Conservation (phyloP, 169 alveolate species). For the Theileria luwenshuni region DNA sequence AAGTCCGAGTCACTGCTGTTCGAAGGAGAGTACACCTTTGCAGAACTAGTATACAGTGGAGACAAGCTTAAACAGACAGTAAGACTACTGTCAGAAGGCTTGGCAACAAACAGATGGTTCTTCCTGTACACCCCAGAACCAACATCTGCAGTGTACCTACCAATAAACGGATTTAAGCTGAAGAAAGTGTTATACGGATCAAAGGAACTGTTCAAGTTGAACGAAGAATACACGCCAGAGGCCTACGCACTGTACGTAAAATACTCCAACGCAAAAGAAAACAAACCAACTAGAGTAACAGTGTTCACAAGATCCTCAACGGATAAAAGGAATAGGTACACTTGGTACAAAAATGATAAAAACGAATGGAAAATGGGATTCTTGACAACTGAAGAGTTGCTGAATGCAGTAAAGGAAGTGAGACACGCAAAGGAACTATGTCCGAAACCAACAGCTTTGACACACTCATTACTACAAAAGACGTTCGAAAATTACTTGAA, state of each 20-base stretch:
- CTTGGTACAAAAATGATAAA: not conserved
- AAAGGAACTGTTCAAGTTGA: not conserved
- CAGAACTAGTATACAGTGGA: not conserved
- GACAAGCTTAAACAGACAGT: not conserved
- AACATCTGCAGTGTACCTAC: not conserved
- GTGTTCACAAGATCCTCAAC: not conserved
- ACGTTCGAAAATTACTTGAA: not conserved
- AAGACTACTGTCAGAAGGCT: not conserved
- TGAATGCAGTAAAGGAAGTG: not conserved
- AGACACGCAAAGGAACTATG: not conserved
- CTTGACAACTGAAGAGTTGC: not conserved
- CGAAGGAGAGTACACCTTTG: not conserved
- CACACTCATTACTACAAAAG: not conserved
- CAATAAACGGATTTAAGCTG: not conserved
- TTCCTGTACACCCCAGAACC: not conserved
- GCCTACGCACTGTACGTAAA: not conserved
- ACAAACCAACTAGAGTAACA: not conserved
- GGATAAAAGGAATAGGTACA: not conserved
- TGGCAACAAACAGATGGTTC: not conserved
- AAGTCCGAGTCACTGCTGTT: constrained; percentile 2
- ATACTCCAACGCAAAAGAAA: not conserved
- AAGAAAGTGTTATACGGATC: constrained; percentile 1
- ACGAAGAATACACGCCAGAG: constrained; percentile 1
- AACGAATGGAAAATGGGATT: not conserved
- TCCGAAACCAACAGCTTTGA: not conserved